Evolutionary conservation across 768 basidiomycete species (phyloP).

Genomic region (Leccinum rimulosum): DNA sequence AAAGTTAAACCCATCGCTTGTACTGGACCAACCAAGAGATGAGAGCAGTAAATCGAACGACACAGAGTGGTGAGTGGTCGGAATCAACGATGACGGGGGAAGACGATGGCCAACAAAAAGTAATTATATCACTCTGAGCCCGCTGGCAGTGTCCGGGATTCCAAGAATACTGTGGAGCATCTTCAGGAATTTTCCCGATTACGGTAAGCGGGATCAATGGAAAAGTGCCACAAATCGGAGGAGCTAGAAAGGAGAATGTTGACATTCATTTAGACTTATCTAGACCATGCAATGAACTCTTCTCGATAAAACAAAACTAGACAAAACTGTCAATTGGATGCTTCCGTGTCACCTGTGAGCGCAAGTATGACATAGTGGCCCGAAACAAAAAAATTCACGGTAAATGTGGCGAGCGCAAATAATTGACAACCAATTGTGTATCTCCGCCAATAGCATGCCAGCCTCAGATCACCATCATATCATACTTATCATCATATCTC

Average conservation of each 20-base stretch:
- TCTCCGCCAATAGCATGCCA: too few relatives aligned
- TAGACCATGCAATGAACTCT: background rate
- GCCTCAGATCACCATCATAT: too few relatives aligned
- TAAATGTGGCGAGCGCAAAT: background rate
- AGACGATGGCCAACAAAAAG: constrained; percentile 4
- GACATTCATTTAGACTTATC: background rate
- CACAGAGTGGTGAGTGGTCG: constrained; percentile 2
- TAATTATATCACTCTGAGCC: background rate
- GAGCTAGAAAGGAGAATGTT: background rate
- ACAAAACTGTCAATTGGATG: background rate
- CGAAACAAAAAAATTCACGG: too few relatives aligned
- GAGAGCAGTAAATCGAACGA: background rate
- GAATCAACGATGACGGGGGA: constrained; percentile 6
- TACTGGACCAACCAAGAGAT: constrained; percentile 1
- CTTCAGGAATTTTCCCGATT: background rate
- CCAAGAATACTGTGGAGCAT: background rate
- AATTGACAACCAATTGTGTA: too few relatives aligned
- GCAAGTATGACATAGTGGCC: background rate
- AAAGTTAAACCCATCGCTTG: constrained; percentile 26
- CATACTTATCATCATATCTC: too few relatives aligned
- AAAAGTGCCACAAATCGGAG: background rate
- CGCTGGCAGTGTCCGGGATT: background rate
- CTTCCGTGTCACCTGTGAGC: background rate
- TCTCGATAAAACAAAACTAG: background rate
- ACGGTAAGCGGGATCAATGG: background rate